These are phyloP conservation scores for Colletotrichum viniferum DNA, from an alignment of 2,329 filamentous ascomycete genomes.

Conservation along the genomic window DNA sequence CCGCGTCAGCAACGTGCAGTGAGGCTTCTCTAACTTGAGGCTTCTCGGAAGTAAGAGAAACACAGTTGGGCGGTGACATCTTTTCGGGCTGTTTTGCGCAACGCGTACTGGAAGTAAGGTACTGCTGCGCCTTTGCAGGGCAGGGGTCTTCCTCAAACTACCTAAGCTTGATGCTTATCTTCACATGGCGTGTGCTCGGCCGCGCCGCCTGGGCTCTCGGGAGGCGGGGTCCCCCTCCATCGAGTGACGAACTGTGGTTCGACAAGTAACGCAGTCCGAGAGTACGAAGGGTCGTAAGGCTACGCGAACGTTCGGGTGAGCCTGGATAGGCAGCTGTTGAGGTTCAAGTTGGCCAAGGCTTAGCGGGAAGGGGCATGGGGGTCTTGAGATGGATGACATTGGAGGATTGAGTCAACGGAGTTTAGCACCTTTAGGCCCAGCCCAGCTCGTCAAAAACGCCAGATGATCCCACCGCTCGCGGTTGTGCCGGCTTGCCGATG, in stretches of 20 bases:
- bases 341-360: background rate
- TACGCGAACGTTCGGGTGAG: background rate
- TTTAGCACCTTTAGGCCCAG: background rate
- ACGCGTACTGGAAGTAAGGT: background rate
- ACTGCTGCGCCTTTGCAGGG: background rate
- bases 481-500: conserved; percentile 6
- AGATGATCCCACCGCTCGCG: conserved; percentile 6
- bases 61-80: background rate
- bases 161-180: conserved; percentile 17
- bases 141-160: background rate
- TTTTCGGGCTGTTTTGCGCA: background rate
- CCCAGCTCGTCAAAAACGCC: conserved; percentile 8
- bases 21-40: background rate
- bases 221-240: background rate
- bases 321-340: background rate
- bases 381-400: background rate
- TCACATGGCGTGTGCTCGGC: conserved; percentile 2
- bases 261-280: background rate
- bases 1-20: conserved; percentile 15
- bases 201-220: background rate
- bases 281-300: conserved; percentile 10
- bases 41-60: background rate
- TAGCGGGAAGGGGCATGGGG: background rate
- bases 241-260: conserved; percentile 9
- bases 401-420: conserved; percentile 14